These are phyloP conservation scores for Heliamphora pulchella DNA, from an alignment of 179 eudicot genomes.

Conservation along the genomic window DNA sequence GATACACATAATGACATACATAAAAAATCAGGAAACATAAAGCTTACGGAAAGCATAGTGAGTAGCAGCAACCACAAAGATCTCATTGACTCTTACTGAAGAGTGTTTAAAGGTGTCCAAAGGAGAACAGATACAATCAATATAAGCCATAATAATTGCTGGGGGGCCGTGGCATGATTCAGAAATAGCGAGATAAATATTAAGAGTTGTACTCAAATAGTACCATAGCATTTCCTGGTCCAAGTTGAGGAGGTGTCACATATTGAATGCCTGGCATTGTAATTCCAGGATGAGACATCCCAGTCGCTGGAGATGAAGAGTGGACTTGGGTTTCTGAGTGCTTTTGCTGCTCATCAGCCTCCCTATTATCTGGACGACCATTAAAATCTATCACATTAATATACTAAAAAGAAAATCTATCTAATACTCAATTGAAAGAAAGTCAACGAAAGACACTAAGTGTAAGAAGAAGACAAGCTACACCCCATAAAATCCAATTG, in stretches of 20 bases:
- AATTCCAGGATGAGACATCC: slow-evolving; percentile 31
- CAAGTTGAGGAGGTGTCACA: slow-evolving; percentile 34
- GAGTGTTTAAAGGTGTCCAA: background rate
- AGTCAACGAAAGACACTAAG: background rate
- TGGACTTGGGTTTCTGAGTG: slow-evolving; percentile 31
- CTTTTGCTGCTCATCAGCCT: slow-evolving; percentile 42
- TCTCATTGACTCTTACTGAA: too few species aligned
- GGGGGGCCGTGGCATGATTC: background rate
- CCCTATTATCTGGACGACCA: slow-evolving; percentile 37
- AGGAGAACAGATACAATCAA: background rate
- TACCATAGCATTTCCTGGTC: slow-evolving; percentile 42
- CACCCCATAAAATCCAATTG: background rate
- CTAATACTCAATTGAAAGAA: background rate
- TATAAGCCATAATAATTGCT: background rate
- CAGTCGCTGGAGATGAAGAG: slow-evolving; percentile 29
- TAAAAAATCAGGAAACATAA: background rate
- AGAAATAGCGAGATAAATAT: background rate
- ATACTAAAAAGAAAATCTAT: background rate
- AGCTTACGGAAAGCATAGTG: too few species aligned
- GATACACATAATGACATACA: background rate
- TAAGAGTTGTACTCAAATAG: background rate
- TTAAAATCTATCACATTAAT: background rate
- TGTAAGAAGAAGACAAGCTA: background rate
- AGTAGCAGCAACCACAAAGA: too few species aligned
- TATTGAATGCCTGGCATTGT: slow-evolving; percentile 32